Conservation (phyloP, 2,329 filamentous ascomycete species). For the Cladorrhinum sp. region DNA sequence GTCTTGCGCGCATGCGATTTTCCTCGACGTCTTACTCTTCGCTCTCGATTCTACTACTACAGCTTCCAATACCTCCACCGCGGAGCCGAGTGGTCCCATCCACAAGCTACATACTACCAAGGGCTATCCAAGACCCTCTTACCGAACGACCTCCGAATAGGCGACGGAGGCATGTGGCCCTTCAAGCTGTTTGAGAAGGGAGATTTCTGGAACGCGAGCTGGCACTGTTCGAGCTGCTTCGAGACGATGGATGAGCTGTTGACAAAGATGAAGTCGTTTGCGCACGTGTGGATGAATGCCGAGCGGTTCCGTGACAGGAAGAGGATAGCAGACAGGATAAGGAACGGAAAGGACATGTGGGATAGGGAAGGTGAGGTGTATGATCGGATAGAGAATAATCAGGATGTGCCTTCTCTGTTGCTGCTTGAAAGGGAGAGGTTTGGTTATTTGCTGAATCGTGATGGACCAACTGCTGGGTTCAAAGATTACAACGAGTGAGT, state of each 20-base stretch:
- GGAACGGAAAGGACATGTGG: slow-evolving; percentile 54
- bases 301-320: slow-evolving; percentile 45
- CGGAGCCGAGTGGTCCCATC: slow-evolving; percentile 52
- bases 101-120: slow-evolving; percentile 57
- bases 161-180: slow-evolving; percentile 41
- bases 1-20: slow-evolving; percentile 50
- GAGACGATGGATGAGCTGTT: slow-evolving; percentile 52
- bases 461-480: slow-evolving; percentile 47
- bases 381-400: slow-evolving; percentile 46
- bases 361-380: slow-evolving; percentile 48
- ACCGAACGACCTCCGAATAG: slow-evolving; percentile 52
- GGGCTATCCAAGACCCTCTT: slow-evolving; percentile 46
- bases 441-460: slow-evolving; percentile 44
- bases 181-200: slow-evolving; percentile 42
- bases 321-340: slow-evolving; percentile 49
- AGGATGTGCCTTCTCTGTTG: slow-evolving; percentile 52
- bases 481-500: slow-evolving; percentile 38
- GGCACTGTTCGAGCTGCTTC: slow-evolving; percentile 64
- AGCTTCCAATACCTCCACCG: slow-evolving; percentile 48
- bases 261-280: slow-evolving; percentile 56
- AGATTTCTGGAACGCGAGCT: slow-evolving; percentile 49
- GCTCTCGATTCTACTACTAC: slow-evolving; percentile 55
- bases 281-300: slow-evolving; percentile 52
- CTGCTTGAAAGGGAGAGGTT: slow-evolving; percentile 39
- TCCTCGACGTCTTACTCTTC: slow-evolving; percentile 50